A percentile compares a stretch with the other conserved stretches of the same genome.
Conservation (phyloP, 768 basidiomycete species). For the Pisolithus orientalis region DNA sequence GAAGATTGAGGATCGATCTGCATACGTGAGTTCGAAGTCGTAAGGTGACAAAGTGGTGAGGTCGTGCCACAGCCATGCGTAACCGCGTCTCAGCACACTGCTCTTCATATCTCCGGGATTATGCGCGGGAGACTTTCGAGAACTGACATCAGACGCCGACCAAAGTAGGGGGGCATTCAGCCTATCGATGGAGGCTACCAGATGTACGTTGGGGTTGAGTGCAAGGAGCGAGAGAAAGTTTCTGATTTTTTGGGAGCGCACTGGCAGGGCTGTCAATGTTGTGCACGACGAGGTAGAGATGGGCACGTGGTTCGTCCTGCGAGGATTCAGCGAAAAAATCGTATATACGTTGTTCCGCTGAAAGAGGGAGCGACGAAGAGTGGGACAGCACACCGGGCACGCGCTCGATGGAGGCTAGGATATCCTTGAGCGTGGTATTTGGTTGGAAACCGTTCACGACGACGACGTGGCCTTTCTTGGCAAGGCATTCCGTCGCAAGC, state of each 20-base stretch:
- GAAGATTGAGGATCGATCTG: constrained; percentile 57
- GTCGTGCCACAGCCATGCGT: constrained; percentile 85
- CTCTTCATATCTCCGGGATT: constrained; percentile 4
- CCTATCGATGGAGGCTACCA: constrained; percentile 85
- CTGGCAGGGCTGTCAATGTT: constrained; percentile 75
- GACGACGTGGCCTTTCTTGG: constrained; percentile 62
- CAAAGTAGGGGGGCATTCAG: constrained; percentile 80
- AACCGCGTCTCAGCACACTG: constrained; percentile 37
- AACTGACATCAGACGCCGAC: constrained; percentile 57
- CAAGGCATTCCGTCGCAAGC: constrained; percentile 56
- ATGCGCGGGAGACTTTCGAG: constrained; percentile 39
- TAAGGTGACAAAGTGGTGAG: constrained; percentile 81
- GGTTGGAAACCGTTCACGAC: constrained; percentile 78
- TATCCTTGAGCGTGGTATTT: constrained; percentile 57
- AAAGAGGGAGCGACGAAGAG: constrained; percentile 10
- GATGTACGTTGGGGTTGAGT: constrained; percentile 66
- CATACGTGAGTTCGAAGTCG: constrained; percentile 66
- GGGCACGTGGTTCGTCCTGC: constrained; percentile 20
- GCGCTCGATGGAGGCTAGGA: constrained; percentile 54
- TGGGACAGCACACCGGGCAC: constrained; percentile 17
- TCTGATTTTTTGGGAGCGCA: constrained; percentile 60
- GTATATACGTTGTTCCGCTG: constrained; percentile 58
- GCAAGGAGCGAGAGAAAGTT: constrained; percentile 69
- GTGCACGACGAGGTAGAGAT: constrained; percentile 79
- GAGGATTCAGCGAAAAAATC: constrained; percentile 46